Percentiles rank a stretch among this genome's conserved stretches.
These are phyloP conservation scores for Zymoseptoria tritici DNA, from an alignment of 2,329 filamentous ascomycete genomes.

Conservation along the genomic window DNA sequence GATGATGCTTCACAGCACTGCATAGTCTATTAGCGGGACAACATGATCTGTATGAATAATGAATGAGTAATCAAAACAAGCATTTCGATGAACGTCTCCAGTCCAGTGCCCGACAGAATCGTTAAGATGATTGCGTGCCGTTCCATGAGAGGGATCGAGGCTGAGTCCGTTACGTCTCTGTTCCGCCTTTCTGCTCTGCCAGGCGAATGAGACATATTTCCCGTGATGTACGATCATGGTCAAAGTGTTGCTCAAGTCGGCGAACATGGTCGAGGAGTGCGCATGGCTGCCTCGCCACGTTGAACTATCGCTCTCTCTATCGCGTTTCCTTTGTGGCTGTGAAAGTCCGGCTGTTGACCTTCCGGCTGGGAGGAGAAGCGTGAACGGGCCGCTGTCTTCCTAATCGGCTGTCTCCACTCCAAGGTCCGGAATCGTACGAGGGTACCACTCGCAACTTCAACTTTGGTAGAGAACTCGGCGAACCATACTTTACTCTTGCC, in stretches of 20 bases:
- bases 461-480: too few relatives aligned
- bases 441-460: too few relatives aligned
- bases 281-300: neutral
- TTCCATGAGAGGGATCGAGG: neutral
- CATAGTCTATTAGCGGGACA: neutral
- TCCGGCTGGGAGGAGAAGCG: neutral
- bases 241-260: neutral
- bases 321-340: neutral
- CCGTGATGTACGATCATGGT: neutral
- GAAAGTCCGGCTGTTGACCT: neutral
- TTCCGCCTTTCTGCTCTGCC: too few relatives aligned
- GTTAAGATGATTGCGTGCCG: neutral
- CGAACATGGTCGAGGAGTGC: neutral
- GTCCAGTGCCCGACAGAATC: neutral
- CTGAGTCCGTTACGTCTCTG: neutral
- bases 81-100: neutral
- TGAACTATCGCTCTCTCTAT: neutral
- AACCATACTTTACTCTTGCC: neutral
- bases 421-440: too few relatives aligned
- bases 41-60: neutral
- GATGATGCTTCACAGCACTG: slow-evolving; percentile 10
- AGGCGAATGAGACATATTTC: too few relatives aligned
- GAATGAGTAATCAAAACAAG: neutral
- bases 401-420: neutral
- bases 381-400: neutral